Evolutionary conservation across 352 stramenopile genomes (phyloP), one percentile per base, ranked within the genome.

Genomic region (Blastocystis sp.): DNA sequence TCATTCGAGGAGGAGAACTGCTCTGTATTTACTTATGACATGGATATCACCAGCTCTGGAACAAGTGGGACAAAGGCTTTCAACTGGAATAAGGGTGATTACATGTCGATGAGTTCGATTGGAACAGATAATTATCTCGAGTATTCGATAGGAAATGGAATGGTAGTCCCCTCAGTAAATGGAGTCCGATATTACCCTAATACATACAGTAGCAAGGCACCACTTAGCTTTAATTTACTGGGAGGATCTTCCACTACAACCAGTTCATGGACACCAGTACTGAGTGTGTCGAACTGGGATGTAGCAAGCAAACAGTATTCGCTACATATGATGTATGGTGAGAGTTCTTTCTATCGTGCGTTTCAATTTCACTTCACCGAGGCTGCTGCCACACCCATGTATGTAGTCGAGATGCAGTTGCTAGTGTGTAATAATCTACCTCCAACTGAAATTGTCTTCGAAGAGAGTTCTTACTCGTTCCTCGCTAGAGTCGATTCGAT

Each of bases 341-440:
- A 8, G 29, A 20, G 13, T 2, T 4, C 23, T 41, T 53, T 47
- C 0, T 84, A 50, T 15, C 18, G 0, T 6, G 11, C 20, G 23
- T 84, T 68, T n/a, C 73, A 55, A 29, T 3, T 66, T 4, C 59
- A 29, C 39, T 26, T 84, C 23, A n/a, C 6, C 2, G 73, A 53
- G 41, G n/a, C 23, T 3, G 37, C 23, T 4, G 37, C 73, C 34
- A 47, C 41, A 20, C 23, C 11, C 26, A 41, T 80, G 26, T n/a
- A 61, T 18, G 7, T 80, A 7, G 7, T 43, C 15, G 70, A 80
- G 43, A 37, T 80, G 45, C 70, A 80, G 45, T 80, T 80, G 37
- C 20, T 80, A n/a, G 55, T 80, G 47, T 80, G 70, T 41, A 50
- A 63, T 43, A 39, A 68, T 13, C 0, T n/a, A 11, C 13, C 34